A percentile compares a stretch with the other conserved stretches of the same genome.
Evolutionary conservation across 2,329 filamentous ascomycete species (phyloP).

Genomic region (Geosmithia morbida): DNA sequence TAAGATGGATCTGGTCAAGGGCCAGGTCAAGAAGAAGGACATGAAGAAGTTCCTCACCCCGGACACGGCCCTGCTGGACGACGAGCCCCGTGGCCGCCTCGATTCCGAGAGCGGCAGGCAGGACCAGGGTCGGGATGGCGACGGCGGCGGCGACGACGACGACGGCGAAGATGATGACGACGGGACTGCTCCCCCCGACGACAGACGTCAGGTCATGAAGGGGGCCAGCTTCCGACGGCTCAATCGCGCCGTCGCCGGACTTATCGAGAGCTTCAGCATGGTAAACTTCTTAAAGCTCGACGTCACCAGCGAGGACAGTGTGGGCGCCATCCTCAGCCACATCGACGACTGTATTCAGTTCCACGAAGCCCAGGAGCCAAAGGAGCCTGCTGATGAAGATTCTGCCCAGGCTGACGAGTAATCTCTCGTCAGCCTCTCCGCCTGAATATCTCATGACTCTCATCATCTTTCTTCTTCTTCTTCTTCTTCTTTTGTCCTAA

Average conservation of each 20-base stretch:
- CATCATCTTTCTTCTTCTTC: slow-evolving; percentile 6
- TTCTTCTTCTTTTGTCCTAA: not conserved
- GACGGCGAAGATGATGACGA: slow-evolving; percentile 29
- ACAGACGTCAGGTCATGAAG: slow-evolving; percentile 58
- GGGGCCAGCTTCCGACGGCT: slow-evolving; percentile 70
- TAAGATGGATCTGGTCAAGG: slow-evolving; percentile 96
- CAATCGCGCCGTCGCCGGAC: slow-evolving; percentile 73
- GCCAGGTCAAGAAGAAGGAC: slow-evolving; percentile 74
- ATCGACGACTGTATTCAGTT: slow-evolving; percentile 91
- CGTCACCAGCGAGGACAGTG: slow-evolving; percentile 81
- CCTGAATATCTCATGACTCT: too few species aligned
- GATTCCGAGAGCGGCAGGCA: slow-evolving; percentile 23
- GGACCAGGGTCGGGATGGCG: slow-evolving; percentile 8
- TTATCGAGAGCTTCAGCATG: slow-evolving; percentile 98
- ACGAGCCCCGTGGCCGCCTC: slow-evolving; percentile 29
- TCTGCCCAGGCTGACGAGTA: slow-evolving; percentile 23
- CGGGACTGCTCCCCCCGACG: slow-evolving; percentile 44
- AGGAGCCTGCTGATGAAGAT: slow-evolving; percentile 55
- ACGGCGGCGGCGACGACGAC: slow-evolving; percentile 11
- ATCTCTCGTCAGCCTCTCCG: too few species aligned
- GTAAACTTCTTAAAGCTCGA: slow-evolving; percentile 88
- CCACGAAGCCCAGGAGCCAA: slow-evolving; percentile 84
- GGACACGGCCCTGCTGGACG: slow-evolving; percentile 68
- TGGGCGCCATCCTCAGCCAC: slow-evolving; percentile 71
- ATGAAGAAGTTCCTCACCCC: slow-evolving; percentile 83